Evolutionary conservation across 495 filamentous ascomycete genomes (phyloP).

Genomic region (Aspergillus sparsus): DNA sequence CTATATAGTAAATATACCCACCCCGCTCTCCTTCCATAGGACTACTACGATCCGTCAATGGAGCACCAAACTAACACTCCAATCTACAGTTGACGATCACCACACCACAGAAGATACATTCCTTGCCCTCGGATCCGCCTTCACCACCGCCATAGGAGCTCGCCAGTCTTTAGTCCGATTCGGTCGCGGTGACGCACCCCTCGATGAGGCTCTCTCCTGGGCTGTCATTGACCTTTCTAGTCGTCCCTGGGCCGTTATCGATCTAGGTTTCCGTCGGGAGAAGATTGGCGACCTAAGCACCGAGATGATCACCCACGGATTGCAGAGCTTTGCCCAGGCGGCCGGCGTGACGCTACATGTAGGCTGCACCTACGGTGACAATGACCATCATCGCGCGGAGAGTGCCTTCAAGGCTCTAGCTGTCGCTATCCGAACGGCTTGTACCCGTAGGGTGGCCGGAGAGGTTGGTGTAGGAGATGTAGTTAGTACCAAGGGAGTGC

Average conservation of each 20-base stretch:
- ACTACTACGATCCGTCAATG: background rate
- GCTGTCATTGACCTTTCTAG: conserved; percentile 94
- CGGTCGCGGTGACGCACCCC: conserved; percentile 84
- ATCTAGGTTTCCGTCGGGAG: conserved; percentile 80
- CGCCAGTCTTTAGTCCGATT: conserved; percentile 84
- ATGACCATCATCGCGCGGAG: conserved; percentile 96
- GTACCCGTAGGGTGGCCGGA: conserved; percentile 65
- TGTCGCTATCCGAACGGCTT: conserved; percentile 76
- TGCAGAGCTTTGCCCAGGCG: conserved; percentile 89
- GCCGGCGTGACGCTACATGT: conserved; percentile 93
- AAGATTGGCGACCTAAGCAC: conserved; percentile 90
- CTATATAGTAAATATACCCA: conserved; percentile 68
- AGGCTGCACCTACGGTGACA: conserved; percentile 81
- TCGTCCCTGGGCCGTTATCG: conserved; percentile 79
- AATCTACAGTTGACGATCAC: conserved; percentile 84
- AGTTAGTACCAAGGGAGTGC: conserved; percentile 91
- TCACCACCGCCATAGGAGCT: conserved; percentile 72
- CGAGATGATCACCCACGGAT: conserved; percentile 96
- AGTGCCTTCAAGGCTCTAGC: conserved; percentile 97
- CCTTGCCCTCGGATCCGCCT: conserved; percentile 84
- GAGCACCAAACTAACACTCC: background rate
- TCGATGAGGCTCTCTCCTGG: conserved; percentile 92
- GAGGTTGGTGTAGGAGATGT: conserved; percentile 84
- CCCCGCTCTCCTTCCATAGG: background rate
- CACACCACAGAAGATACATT: conserved; percentile 96